These are phyloP conservation scores for Adenanthera pavonina DNA, from an alignment of 306 rosid genomes.

Conservation along the genomic window DNA sequence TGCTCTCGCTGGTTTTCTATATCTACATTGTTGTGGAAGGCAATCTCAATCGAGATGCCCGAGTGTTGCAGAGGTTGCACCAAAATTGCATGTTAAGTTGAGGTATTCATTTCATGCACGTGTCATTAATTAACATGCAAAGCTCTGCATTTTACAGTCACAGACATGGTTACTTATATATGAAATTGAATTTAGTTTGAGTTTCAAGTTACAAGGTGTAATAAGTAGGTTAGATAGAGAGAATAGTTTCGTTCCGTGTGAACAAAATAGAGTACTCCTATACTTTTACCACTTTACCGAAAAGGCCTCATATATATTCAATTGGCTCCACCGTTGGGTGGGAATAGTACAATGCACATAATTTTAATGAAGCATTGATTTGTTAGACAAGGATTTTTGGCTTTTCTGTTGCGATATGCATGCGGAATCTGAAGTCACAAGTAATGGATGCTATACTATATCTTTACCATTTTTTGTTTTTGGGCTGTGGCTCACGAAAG, in stretches of 20 bases:
- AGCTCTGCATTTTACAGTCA: neutral
- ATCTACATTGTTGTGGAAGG: neutral
- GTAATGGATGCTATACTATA: neutral
- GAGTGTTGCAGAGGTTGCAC: neutral
- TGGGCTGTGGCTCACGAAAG: neutral
- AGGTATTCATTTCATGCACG: conserved; percentile 20
- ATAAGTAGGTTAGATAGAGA: conserved; percentile 1
- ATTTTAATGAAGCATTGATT: conserved; percentile 11
- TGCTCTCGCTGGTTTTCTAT: neutral
- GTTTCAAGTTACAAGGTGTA: neutral
- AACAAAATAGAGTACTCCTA: neutral
- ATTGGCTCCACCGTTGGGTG: neutral
- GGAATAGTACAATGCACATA: conserved; percentile 8
- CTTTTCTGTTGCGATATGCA: neutral
- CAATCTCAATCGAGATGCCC: neutral
- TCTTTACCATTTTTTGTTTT: neutral
- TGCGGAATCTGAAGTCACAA: neutral
- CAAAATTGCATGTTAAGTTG: neutral
- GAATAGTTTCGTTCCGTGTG: neutral
- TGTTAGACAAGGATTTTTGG: neutral
- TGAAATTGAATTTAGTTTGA: neutral
- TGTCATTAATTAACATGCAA: conserved; percentile 17
- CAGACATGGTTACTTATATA: neutral
- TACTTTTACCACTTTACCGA: neutral
- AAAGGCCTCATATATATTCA: neutral